Base-by-base conservation (phyloP, 2,329 filamentous ascomycete species). In the Phialemoniopsis sp. region DNA sequence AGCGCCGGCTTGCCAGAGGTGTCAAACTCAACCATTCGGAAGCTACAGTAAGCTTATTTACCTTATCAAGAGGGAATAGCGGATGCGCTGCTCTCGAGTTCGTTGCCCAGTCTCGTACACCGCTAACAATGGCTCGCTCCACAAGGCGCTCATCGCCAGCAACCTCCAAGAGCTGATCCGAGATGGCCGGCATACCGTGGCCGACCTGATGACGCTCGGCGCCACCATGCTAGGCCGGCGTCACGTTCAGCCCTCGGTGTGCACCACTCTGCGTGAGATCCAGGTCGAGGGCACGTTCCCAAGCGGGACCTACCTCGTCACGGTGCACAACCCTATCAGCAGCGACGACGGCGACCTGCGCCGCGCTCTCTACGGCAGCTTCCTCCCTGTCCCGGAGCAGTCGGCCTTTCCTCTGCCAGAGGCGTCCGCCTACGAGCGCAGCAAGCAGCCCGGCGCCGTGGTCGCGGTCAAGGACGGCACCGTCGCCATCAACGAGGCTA, bases 111-210 rank as follows among this genome's bases (percentile, higher is more conserved):
- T 6, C 7, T 15, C 32, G 18, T 29, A 18, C 30, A 13, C 17
- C 38, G 36, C 39, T 47, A 40, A 47, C 43, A 45, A 16, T 31
- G 21, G 10, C 21, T 26, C 10, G 21, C 21, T 26, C 21, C 10
- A 13, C 16, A 36, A 86, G 82, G 85, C 85, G 19, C 76, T 90
- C 49, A 94, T 96, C 55, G 83, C 90, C 46, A 89, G 80, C 58
- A 90, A 90, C 61, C 76, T 97, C 36, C 91, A 96, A 63, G 91
- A 97, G 76, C 83, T 96, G 54, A 94, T 97, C 61, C 90, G 91
- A 61, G 91, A 97, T 91, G 91, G 91, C 58, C 82, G 85, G 51
- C 88, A 96, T 67, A 86, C 78, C 13, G 91, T 97, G 39, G 85
- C 90, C 30, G 89, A 95, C 61, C 87, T 97, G 58, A 97, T 97